Base-by-base conservation (phyloP, 164 flowering plant genomes). In the Magnolia officinalis region DNA sequence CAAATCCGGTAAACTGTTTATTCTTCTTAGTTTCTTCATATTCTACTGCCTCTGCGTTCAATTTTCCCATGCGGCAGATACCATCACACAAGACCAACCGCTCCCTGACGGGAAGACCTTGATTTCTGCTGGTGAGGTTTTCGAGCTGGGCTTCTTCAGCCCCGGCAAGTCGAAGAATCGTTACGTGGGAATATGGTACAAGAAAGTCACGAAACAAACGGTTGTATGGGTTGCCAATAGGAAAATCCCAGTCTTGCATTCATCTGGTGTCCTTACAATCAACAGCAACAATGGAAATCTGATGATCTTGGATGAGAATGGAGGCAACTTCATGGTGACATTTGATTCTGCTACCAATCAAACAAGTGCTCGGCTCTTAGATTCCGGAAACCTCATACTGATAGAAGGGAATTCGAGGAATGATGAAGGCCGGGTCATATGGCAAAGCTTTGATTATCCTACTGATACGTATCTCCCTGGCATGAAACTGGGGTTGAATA, bases 401-500 rank as follows among this genome's bases (percentile, higher is more conserved):
- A 78, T 79, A 5, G 20, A 61, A 61, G 20, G 20, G 20, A 61
- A 61, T 8, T 21, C 23, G n/a, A n/a, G n/a, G 11, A 51, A 50
- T 26, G 69, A 14, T 2, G 77, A 50, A 10, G 74, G 45, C 45
- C 45, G 45, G 45, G 6, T 77, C 18, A 1, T 86, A 1, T 90
- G 96, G 96, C 89, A 90, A 64, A 87, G 93, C 78, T 90, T 87
- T 72, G 90, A 89, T 79, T 70, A 81, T 67, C 89, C 90, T 0
- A 72, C 83, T 0, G 75, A 89, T 51, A 81, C 86, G 0, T 13
- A 81, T 6, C 50, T 90, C 2, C 89, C 90, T 0, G 73, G 73
- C 1, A 86, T 87, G 90, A 87, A 85, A 52, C 55, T 89, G 1
- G 91, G 90, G 2, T 20, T 77, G 78, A 81, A 87, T 76, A 1